Base-by-base conservation (phyloP, 1,284 basidiomycete species). In the Coniferiporia sulphurascens region DNA sequence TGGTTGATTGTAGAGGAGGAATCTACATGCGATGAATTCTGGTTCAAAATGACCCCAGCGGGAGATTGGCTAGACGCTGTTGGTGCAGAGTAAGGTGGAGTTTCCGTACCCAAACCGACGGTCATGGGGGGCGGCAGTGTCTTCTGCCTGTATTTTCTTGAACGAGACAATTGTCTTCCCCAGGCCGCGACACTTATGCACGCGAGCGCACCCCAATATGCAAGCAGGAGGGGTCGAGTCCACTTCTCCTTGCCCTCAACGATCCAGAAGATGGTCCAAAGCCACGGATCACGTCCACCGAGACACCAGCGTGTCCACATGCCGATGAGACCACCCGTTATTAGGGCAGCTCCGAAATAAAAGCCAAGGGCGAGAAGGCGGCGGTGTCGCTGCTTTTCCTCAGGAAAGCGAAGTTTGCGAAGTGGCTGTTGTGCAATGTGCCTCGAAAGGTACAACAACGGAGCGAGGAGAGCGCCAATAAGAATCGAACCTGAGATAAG, bases 291-390 rank as follows among this genome's bases (percentile, higher is more conserved):
- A 32, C 93, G 82, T 59, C 84, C 83, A 9, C 84, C 85, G 2
- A 99, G 81, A 68, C 88, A 87, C 93, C 95, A 95, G 48, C 87
- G 82, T 8, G 91, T 86, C 96, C 96, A 99, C 53, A 89, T 78
- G 5, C 95, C 96, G 48, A 99, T 86, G n/a, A 94, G 76, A 0
- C 92, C 90, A 4, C 84, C 85, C 34, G 96, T 83, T 65, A 97
- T 86, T 55, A 95, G 72, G 34, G 87, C 72, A 0, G 91, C 76
- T 41, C 94, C 91, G 22, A 81, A 73, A 69, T 95, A 95, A 74
- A 98, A 95, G 2, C 87, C 92, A 10, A 87, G 78, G 6, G 96
- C 95, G 48, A 98, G 86, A 50, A 89, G 81, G 1, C 91, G 86
- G 27, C 92, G 87, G 66, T 97, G 91, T 9, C 87, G 79, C 50